Evolutionary conservation across 768 basidiomycete genomes (phyloP), one percentile per base, ranked within the genome.

Genomic region (Lentinula lateritia): DNA sequence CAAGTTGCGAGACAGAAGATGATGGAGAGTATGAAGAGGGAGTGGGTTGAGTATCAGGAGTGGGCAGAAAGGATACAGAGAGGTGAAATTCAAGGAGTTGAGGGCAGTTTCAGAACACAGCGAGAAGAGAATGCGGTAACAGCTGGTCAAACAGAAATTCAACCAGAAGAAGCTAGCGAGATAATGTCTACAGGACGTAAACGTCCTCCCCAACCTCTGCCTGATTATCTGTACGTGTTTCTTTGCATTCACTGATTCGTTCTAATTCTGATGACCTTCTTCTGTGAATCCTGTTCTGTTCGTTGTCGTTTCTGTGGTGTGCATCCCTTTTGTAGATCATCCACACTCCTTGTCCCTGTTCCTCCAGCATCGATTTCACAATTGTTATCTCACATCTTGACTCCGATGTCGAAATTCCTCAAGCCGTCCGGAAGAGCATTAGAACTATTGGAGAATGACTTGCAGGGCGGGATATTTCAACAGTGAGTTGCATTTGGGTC

Each of bases 321-420:
- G 3, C 28, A 28, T 28, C 28, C 28, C 28, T 28, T 46, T 60
- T 62, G 18, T 63, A 86, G 84, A 63, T 73, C 76, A 13, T 70
- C 76, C 12, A 84, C 88, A 1, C 71, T 87, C 18, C 71, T 90
- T 45, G 73, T 86, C 6, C 82, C 80, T 15, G 69, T 90, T 34
- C 86, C 89, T 18, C 83, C 83, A 6, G 80, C 83, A 0, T 71
- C 82, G 36, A 77, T 81, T 7, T 43, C 41, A 15, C 39, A 41
- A n/a, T 16, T 36, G 50, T 4, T 82, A 18, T 48, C 46, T 12
- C 46, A 48, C 84, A 5, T 68, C 89, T 12, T 76, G 65, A 76
- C 83, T 16, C 78, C 79, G 10, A 75, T 91, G 28, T 70, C 73
- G 57, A 81, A 80, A 58, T 74, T 89, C 15, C 78, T 92, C 38